These are phyloP conservation scores for Trichoderma guizhouense DNA, from an alignment of 2,329 filamentous ascomycete species.

Conservation along the genomic window DNA sequence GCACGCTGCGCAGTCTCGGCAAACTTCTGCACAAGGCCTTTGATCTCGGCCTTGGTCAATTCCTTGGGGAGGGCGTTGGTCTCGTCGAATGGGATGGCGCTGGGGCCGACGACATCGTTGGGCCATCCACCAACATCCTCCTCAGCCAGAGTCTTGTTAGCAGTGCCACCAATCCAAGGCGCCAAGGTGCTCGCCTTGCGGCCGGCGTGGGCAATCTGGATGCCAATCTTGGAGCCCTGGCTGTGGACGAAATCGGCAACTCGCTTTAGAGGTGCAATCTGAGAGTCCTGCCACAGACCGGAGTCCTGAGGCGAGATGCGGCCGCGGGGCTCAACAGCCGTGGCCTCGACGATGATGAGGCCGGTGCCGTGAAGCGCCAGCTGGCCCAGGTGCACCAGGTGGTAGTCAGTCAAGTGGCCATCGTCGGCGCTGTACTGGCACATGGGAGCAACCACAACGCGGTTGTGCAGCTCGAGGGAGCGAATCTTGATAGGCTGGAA, in stretches of 20 bases:
- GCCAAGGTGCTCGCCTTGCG: slow-evolving; percentile 61
- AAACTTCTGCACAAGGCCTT: slow-evolving; percentile 60
- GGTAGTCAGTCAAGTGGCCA: slow-evolving; percentile 75
- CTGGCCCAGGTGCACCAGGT: slow-evolving; percentile 77
- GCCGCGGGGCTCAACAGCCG: slow-evolving; percentile 69
- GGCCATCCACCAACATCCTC: slow-evolving; percentile 55
- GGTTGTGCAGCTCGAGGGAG: slow-evolving; percentile 51
- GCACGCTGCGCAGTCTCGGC: slow-evolving; percentile 57
- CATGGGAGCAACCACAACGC: slow-evolving; percentile 59
- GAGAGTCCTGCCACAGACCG: slow-evolving; percentile 81
- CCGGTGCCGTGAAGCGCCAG: slow-evolving; percentile 73
- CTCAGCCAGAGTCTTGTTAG: slow-evolving; percentile 51
- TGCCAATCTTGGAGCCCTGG: slow-evolving; percentile 71
- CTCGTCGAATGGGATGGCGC: slow-evolving; percentile 56
- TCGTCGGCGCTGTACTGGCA: slow-evolving; percentile 56
- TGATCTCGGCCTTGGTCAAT: slow-evolving; percentile 67
- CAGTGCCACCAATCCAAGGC: slow-evolving; percentile 57
- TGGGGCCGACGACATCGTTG: slow-evolving; percentile 50
- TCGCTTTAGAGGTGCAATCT: slow-evolving; percentile 67
- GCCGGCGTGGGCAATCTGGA: slow-evolving; percentile 81
- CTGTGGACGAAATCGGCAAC: slow-evolving; percentile 77
- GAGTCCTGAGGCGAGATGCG: slow-evolving; percentile 78
- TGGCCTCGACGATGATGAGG: slow-evolving; percentile 74
- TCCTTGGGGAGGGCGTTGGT: slow-evolving; percentile 61
- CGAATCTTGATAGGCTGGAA: slow-evolving; percentile 57